These are phyloP conservation scores for Zizania latifolia DNA, from an alignment of 176 grass and related monocot species.

Conservation along the genomic window DNA sequence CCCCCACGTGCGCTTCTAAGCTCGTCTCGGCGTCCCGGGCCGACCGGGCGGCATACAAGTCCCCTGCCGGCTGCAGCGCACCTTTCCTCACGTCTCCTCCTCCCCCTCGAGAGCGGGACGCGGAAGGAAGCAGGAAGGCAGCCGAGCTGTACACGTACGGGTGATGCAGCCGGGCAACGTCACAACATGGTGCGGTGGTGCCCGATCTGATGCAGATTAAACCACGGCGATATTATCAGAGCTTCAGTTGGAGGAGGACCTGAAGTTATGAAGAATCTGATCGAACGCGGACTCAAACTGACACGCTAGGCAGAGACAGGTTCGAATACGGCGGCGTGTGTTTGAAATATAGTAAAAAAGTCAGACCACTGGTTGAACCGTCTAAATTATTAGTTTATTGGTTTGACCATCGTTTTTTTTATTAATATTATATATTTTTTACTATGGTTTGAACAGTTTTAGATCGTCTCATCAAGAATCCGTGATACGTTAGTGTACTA, in stretches of 20 bases:
- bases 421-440: too few species aligned
- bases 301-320: neutral
- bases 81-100: slow-evolving; percentile 3
- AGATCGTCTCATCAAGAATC: neutral
- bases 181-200: neutral
- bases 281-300: too few species aligned
- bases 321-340: neutral
- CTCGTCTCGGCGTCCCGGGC: too few species aligned
- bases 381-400: too few species aligned
- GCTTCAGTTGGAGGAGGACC: neutral
- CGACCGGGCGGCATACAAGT: neutral
- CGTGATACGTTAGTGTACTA: neutral
- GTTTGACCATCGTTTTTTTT: too few species aligned
- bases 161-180: neutral
- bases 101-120: slow-evolving; percentile 3
- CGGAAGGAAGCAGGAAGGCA: neutral
- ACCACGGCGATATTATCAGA: too few species aligned
- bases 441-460: too few species aligned
- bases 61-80: neutral
- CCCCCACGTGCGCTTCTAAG: slow-evolving; percentile 40
- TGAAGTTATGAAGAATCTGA: too few species aligned
- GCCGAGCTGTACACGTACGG: neutral
- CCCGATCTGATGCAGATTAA: too few species aligned
- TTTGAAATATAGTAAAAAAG: too few species aligned
- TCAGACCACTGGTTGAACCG: too few species aligned